Percentiles rank a stretch among this genome's conserved stretches.
Evolutionary conservation across 495 filamentous ascomycete genomes (phyloP).

Genomic region (Hypoxylon perforatum): DNA sequence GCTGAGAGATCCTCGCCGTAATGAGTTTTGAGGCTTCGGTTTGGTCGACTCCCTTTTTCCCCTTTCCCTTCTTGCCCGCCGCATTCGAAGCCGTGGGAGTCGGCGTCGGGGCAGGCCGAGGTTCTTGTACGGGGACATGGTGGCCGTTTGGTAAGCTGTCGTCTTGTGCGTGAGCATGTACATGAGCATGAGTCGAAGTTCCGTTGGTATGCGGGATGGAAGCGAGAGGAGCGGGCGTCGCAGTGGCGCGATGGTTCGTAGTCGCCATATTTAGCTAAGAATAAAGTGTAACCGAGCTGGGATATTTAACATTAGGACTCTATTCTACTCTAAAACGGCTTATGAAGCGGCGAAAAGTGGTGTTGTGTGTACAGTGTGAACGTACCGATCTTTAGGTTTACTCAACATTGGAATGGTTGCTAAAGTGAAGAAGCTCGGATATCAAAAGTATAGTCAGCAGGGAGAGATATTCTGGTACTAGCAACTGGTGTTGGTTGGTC

Average conservation of each 20-base stretch:
- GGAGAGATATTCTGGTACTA: slow-evolving; percentile 4
- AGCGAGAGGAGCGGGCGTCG: slow-evolving; percentile 44
- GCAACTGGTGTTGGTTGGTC: slow-evolving; percentile 8
- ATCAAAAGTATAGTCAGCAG: slow-evolving; percentile 12
- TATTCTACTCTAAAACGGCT: slow-evolving; percentile 5
- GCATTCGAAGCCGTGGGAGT: slow-evolving; percentile 50
- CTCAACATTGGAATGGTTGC: slow-evolving; percentile 30
- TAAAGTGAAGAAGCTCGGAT: slow-evolving; percentile 12
- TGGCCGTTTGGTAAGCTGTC: slow-evolving; percentile 49
- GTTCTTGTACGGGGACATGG: slow-evolving; percentile 50
- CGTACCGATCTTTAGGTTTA: slow-evolving; percentile 20
- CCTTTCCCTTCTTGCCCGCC: slow-evolving; percentile 74
- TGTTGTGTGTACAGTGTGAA: slow-evolving; percentile 7
- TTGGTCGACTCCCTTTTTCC: slow-evolving; percentile 77
- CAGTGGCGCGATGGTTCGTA: slow-evolving; percentile 42
- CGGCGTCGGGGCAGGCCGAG: slow-evolving; percentile 55
- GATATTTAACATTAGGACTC: slow-evolving; percentile 6
- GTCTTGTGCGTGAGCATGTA: slow-evolving; percentile 38
- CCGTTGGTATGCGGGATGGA: slow-evolving; percentile 37
- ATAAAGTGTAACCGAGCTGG: slow-evolving; percentile 16
- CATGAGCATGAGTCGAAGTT: slow-evolving; percentile 35
- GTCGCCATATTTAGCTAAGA: slow-evolving; percentile 44
- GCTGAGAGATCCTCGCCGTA: slow-evolving; percentile 91
- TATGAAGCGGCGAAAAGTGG: slow-evolving; percentile 1
- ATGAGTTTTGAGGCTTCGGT: slow-evolving; percentile 90